Base-by-base conservation (phyloP, 208 protist species). In the Borovskyia barvae region DNA sequence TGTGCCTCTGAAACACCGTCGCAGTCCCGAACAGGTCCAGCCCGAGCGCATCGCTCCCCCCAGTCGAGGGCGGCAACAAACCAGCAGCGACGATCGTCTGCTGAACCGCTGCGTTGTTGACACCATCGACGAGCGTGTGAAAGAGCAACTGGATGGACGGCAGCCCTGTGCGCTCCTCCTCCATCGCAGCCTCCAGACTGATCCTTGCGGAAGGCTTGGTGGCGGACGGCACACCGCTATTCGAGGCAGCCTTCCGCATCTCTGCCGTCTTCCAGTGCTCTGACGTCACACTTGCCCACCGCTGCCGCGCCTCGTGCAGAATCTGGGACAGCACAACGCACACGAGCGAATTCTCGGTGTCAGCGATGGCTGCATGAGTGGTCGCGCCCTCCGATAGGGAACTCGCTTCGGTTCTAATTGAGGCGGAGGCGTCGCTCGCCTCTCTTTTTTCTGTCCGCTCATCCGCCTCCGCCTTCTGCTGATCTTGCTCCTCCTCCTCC, bases 11-110 rank as follows among this genome's bases (percentile, higher is more conserved):
- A 41, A 93, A 89, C n/a, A 75, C 71, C 0, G 81, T 87, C 20
- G 82, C 57, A 15, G 89, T 53, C 28, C 85, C 82, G 45, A 76
- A 69, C 29, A 72, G 51, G 26, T 90, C 80, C 33, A 92, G 78
- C 24, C 80, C 79, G n/a, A 69, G 69, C 24, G 52, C 61, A 8
- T 25, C 48, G 48, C 46, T 70, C 30, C 52, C 56, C 59, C 57
- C 66, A 20, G 53, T 47, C 15, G 58, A 52, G 32, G 41, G 4
- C 11, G 58, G 45, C 36, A 76, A 58, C 33, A 77, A 36, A 0
- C 49, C 53, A 3, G 29, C 20, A n/a, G 42, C 11, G 11, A 67
- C 30, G 50, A 60, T 63, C n/a, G 53, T 42, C 22, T 56, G 20
- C 17, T 45, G 54, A 28, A 74, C 40, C 14, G 37, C 47, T 8